phyloP scores from a whole-genome alignment of 441 rosid genomes.

The Pelargonium citronellum region DNA sequence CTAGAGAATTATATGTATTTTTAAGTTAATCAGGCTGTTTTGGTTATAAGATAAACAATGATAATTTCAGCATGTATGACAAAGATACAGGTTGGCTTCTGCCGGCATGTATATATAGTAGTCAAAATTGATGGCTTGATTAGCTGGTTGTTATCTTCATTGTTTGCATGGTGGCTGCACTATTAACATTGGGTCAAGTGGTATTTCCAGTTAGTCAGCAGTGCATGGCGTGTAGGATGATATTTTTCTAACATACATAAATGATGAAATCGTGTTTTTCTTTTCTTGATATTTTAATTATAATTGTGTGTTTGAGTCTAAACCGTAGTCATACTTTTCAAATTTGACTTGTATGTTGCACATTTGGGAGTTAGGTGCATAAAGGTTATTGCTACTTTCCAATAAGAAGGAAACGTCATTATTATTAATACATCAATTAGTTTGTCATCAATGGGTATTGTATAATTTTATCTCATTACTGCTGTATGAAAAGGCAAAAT shows the following conservation, averaged over 20 bases:
- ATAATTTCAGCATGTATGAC: neutral
- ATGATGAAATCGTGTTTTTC: neutral
- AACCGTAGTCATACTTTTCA: neutral
- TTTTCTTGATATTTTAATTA: neutral
- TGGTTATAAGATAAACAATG: neutral
- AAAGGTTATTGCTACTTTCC: too few species aligned
- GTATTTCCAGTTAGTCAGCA: neutral
- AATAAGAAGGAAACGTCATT: too few species aligned
- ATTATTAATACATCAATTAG: too few species aligned
- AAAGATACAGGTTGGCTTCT: neutral
- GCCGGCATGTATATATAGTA: neutral
- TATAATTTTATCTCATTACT: too few species aligned
- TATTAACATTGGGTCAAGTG: neutral
- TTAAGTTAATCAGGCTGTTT: neutral
- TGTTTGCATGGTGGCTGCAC: neutral
- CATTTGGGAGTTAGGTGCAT: too few species aligned
- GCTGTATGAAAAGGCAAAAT: too few species aligned
- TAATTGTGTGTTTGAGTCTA: neutral
- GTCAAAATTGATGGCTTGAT: neutral
- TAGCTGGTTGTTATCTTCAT: neutral
- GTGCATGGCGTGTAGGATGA: neutral
- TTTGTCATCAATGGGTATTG: too few species aligned
- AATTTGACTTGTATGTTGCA: too few species aligned
- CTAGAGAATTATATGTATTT: neutral
- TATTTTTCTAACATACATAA: neutral